These are phyloP conservation scores for Diplocarpon rosae DNA, from an alignment of 2,329 filamentous ascomycete genomes.

Conservation along the genomic window DNA sequence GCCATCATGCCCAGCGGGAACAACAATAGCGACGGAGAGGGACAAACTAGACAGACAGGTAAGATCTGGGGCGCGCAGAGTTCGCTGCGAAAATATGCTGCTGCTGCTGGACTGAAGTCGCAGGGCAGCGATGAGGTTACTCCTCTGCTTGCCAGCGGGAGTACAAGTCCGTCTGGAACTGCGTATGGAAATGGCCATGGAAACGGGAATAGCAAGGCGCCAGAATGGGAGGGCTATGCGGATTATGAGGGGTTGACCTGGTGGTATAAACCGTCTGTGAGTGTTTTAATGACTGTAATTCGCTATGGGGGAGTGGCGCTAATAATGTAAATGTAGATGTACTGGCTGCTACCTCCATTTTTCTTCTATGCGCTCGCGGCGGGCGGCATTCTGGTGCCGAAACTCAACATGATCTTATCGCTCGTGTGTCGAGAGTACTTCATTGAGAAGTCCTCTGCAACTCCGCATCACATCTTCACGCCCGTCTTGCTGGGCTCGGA, in stretches of 20 bases:
- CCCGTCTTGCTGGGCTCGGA: constrained; percentile 57
- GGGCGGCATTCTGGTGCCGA: constrained; percentile 76
- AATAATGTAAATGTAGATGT: constrained; percentile 44
- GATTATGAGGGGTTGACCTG: constrained; percentile 53
- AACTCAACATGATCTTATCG: constrained; percentile 73
- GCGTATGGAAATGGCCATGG: constrained; percentile 4
- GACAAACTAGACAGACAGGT: too few relatives aligned
- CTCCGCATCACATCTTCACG: constrained; percentile 48
- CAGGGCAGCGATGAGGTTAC: constrained; percentile 7
- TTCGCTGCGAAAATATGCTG: constrained; percentile 17
- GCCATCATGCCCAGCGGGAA: constrained; percentile 11
- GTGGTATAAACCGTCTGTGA: constrained; percentile 52
- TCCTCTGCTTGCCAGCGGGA: constrained; percentile 20
- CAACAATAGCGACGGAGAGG: background rate
- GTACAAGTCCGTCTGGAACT: background rate
- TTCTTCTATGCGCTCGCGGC: constrained; percentile 75
- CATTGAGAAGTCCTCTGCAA: constrained; percentile 47
- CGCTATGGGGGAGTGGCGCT: background rate
- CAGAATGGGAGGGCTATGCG: constrained; percentile 37
- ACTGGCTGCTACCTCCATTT: constrained; percentile 75
- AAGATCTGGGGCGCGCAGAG: constrained; percentile 18
- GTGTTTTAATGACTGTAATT: background rate
- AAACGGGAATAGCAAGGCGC: constrained; percentile 6
- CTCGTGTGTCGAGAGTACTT: constrained; percentile 80
- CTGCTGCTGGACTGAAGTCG: constrained; percentile 3